Evolutionary conservation across 768 basidiomycete genomes (phyloP), one percentile per base, ranked within the genome.

Genomic region (Pleurotus platypus): DNA sequence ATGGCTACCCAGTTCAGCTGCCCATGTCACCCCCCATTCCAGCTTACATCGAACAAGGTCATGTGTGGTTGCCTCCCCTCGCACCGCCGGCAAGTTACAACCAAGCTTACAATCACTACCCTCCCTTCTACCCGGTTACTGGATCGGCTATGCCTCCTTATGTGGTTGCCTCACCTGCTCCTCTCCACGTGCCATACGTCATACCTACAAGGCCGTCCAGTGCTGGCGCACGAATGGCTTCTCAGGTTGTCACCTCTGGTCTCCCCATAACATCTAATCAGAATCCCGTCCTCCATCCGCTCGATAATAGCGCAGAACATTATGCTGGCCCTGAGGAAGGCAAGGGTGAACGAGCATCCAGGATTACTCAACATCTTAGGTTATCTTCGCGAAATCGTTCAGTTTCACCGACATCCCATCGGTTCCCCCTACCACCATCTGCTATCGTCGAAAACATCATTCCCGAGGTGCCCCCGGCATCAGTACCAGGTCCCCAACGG

Each of bases 371-470:
- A 46, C 85, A 87, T 60, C 70, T 89, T 8, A 79, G 80, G 49
- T 67, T 77, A 43, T 77, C 80, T 12, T 83, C 82, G 22, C 75
- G 86, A 12, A 70, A 81, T 58, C 81, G 81, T 22, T 84, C 86
- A 0, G 81, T 82, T 20, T 90, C 89, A 22, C 89, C 79, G 5
- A 76, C 70, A 48, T 79, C 85, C 9, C 85, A 83, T 62, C 75
- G 80, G 22, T 81, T 79, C 63, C 78, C 79, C 37, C 43, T 78
- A 39, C 71, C 76, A 27, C 62, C 61, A 0, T 38, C 51, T 5
- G 51, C 35, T 7, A 37, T 22, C 24, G 39, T 42, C 22, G 51
- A 59, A 65, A 11, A 61, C 62, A 7, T 26, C 51, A 54, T 24
- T 54, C 40, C 64, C 61, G 57, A 60, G 55, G 48, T 61, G 39